Evolutionary conservation across 345 rosid species (phyloP).

Genomic region (Salix koriyanagi): DNA sequence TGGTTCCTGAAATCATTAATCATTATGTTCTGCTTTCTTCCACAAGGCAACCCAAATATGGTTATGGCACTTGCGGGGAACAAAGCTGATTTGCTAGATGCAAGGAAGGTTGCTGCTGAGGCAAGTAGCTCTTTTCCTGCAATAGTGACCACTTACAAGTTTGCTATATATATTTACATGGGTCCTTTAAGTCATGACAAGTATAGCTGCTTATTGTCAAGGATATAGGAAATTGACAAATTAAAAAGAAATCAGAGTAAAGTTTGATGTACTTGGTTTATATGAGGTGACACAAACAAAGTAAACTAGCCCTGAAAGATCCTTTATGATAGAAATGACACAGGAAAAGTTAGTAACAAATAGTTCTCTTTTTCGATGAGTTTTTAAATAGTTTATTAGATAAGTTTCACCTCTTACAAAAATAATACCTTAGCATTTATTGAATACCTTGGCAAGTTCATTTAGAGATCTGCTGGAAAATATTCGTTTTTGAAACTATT

Average conservation of each 20-base stretch:
- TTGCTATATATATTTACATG: neutral
- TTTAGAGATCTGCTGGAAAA: neutral
- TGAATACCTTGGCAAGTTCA: neutral
- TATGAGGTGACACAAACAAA: neutral
- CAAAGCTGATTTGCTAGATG: constrained; percentile 82
- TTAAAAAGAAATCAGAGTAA: neutral
- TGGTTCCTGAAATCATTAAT: neutral
- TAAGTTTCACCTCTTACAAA: neutral
- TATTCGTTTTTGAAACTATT: neutral
- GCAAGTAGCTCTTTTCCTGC: constrained; percentile 35
- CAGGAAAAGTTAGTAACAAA: neutral
- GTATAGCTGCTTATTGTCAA: neutral
- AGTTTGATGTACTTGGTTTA: neutral
- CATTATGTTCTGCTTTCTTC: neutral
- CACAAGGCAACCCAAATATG: constrained; percentile 80
- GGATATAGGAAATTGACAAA: neutral
- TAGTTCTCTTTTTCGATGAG: neutral
- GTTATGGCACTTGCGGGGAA: constrained; percentile 94
- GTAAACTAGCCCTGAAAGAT: neutral
- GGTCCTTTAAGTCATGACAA: neutral
- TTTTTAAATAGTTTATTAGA: neutral
- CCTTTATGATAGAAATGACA: neutral
- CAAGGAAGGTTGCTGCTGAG: constrained; percentile 74
- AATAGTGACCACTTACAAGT: neutral
- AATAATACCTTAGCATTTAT: neutral